A percentile compares a stretch with the other conserved stretches of the same genome.
These are phyloP conservation scores for Colletotrichum orchidophilum DNA, from an alignment of 2,329 filamentous ascomycete species.

Conservation along the genomic window DNA sequence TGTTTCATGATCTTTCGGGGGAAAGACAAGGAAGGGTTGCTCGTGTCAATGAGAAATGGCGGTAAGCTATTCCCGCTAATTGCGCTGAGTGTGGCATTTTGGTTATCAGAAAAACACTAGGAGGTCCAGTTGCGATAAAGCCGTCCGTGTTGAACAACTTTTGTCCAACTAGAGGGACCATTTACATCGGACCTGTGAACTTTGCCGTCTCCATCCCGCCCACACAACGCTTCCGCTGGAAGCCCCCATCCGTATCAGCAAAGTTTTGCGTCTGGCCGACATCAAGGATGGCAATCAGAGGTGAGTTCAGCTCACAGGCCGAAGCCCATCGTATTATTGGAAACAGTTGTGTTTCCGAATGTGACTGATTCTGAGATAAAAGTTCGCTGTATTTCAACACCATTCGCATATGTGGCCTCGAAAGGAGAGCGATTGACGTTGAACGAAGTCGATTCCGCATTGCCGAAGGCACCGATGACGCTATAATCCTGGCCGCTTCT, in stretches of 20 bases:
- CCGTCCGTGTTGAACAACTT: not conserved
- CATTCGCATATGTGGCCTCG: not conserved
- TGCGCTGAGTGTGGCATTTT: not conserved
- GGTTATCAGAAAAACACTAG: not conserved
- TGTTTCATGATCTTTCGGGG: not conserved
- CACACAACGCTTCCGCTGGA: not conserved
- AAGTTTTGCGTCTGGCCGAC: not conserved
- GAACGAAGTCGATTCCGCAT: not conserved
- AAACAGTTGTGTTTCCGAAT: not conserved
- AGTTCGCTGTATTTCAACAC: not conserved
- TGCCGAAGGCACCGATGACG: not conserved
- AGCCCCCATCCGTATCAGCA: not conserved
- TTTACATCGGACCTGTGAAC: not conserved
- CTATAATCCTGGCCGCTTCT: not conserved
- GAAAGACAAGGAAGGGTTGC: not conserved
- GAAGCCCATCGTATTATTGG: conserved; percentile 7
- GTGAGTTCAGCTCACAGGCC: not conserved
- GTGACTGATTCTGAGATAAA: not conserved
- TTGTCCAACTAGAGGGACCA: not conserved
- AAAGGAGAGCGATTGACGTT: not conserved
- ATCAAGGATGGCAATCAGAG: conserved; percentile 5
- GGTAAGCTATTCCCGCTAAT: not conserved
- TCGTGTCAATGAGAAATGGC: not conserved
- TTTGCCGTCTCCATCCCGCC: not conserved
- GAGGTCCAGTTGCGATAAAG: not conserved